These are phyloP conservation scores for Tylopilus sp. DNA, from an alignment of 1,284 basidiomycete genomes.

Conservation along the genomic window DNA sequence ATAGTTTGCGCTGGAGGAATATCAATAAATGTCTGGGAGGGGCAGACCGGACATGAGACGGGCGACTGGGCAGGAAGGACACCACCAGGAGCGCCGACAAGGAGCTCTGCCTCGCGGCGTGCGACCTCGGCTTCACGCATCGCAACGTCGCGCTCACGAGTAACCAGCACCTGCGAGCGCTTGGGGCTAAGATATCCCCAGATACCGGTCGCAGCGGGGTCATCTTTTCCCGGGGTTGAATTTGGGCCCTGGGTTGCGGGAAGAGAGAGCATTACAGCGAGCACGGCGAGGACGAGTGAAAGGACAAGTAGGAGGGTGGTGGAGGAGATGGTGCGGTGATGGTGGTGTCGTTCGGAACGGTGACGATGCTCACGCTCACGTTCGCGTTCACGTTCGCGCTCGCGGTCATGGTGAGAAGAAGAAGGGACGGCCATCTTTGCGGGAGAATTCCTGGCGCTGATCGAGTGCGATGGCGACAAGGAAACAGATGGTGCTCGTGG, in stretches of 20 bases:
- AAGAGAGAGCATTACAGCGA: conserved; percentile 81
- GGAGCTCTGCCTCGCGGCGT: conserved; percentile 75
- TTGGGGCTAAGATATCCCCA: conserved; percentile 73
- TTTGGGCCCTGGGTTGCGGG: conserved; percentile 46
- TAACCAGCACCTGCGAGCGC: conserved; percentile 70
- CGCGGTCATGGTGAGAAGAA: conserved; percentile 70
- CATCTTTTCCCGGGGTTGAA: conserved; percentile 34
- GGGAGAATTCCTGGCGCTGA: conserved; percentile 39
- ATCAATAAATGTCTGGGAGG: conserved; percentile 48
- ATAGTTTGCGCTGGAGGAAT: conserved; percentile 66
- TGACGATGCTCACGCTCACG: conserved; percentile 42
- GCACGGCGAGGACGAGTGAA: conserved; percentile 75
- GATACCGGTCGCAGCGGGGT: conserved; percentile 49
- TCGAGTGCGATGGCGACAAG: conserved; percentile 73
- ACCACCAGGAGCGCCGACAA: conserved; percentile 75
- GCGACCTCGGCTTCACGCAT: conserved; percentile 79
- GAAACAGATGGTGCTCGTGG: conserved; percentile 53
- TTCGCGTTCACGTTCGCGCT: conserved; percentile 51
- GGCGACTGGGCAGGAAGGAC: conserved; percentile 55
- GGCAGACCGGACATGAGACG: conserved; percentile 53
- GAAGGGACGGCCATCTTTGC: conserved; percentile 83
- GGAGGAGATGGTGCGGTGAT: conserved; percentile 81
- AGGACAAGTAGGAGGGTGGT: conserved; percentile 80
- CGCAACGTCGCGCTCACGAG: conserved; percentile 71
- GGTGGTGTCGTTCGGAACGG: conserved; percentile 61